Evolutionary conservation across 257 asterid species (phyloP).

Genomic region (Solanum clarkiae): DNA sequence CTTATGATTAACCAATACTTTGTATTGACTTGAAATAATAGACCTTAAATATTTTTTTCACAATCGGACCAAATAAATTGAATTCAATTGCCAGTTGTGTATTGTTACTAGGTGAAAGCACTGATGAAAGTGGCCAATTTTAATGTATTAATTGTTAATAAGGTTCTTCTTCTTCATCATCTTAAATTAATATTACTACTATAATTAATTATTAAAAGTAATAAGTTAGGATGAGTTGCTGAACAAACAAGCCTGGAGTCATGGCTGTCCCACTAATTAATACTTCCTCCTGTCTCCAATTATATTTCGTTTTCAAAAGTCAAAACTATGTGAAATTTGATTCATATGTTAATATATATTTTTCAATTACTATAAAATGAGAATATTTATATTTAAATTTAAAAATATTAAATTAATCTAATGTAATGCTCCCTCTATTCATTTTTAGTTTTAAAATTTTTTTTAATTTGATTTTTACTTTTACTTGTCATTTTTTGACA

Average conservation of each 20-base stretch:
- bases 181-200: background rate
- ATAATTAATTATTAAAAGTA: background rate
- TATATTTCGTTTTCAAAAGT: background rate
- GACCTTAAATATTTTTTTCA: background rate
- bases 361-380: background rate
- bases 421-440: background rate
- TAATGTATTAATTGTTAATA: background rate
- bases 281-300: background rate
- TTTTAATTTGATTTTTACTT: too few relatives aligned
- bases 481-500: too few relatives aligned
- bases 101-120: background rate
- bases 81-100: background rate
- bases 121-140: background rate
- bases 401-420: background rate
- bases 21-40: background rate
- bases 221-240: background rate
- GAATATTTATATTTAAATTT: background rate
- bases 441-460: too few relatives aligned
- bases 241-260: background rate
- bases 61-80: background rate
- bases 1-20: background rate
- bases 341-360: background rate
- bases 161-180: background rate
- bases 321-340: background rate
- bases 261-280: background rate